Conservation (phyloP, 306 rosid genomes). For the Senna siamea region DNA sequence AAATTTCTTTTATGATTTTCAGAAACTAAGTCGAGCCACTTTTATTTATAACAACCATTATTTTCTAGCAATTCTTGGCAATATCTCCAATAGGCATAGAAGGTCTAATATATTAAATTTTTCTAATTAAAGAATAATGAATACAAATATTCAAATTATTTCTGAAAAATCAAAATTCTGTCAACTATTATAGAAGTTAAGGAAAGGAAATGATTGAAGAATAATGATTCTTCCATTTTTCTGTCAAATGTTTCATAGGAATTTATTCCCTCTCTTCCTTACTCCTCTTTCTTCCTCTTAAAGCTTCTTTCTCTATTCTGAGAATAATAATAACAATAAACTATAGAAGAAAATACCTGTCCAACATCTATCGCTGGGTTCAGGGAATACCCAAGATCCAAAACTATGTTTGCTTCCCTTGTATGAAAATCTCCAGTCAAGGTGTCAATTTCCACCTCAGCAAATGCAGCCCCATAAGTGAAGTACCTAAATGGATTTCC, state of each 20-base stretch:
- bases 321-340: background rate
- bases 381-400: constrained; percentile 91
- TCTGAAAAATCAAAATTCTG: constrained; percentile 8
- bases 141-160: constrained; percentile 13
- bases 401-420: constrained; percentile 63
- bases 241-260: constrained; percentile 20
- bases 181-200: constrained; percentile 14
- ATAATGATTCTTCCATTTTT: constrained; percentile 13
- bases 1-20: constrained; percentile 3
- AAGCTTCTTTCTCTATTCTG: constrained; percentile 11
- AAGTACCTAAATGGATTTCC: constrained; percentile 84
- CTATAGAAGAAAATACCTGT: constrained; percentile 55
- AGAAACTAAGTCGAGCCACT: constrained; percentile 15
- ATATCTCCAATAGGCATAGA: constrained; percentile 17
- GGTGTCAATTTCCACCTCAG: constrained; percentile 95
- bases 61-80: constrained; percentile 11
- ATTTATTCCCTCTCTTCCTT: constrained; percentile 18
- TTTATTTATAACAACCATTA: constrained; percentile 16
- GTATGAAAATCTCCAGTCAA: constrained; percentile 97
- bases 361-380: constrained; percentile 96
- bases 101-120: background rate
- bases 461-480: constrained; percentile 95
- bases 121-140: constrained; percentile 1
- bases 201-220: constrained; percentile 3
- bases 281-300: constrained; percentile 30